Percentiles rank a stretch among this genome's conserved stretches.
These are phyloP conservation scores for Cyclotella kingstonii DNA, from an alignment of 108 stramenopile species.

Conservation along the genomic window DNA sequence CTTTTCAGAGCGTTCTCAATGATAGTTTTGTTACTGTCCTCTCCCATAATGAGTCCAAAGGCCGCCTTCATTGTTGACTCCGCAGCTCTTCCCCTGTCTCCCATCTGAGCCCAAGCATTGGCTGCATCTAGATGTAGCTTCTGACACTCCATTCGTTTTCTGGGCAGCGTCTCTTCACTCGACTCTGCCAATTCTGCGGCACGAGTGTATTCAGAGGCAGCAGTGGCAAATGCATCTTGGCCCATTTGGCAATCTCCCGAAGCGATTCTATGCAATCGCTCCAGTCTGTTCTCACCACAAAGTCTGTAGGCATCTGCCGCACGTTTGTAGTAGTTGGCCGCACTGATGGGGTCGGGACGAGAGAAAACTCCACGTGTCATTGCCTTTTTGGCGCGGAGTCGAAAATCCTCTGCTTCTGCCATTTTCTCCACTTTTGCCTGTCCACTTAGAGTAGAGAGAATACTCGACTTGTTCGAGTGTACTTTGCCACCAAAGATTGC, in stretches of 20 bases:
- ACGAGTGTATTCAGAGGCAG: conserved; percentile 71
- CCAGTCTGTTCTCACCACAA: conserved; percentile 68
- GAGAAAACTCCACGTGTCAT: conserved; percentile 70
- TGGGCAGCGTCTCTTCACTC: conserved; percentile 42
- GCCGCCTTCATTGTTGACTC: conserved; percentile 55
- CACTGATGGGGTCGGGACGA: conserved; percentile 71
- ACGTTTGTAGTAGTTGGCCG: conserved; percentile 79
- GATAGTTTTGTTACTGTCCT: conserved; percentile 33
- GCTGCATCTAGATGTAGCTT: conserved; percentile 65
- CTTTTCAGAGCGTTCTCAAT: conserved; percentile 53
- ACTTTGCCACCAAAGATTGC: conserved; percentile 17
- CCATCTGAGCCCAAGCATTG: conserved; percentile 62
- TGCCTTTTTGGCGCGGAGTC: conserved; percentile 76
- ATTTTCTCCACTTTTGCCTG: conserved; percentile 66
- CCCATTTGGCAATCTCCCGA: conserved; percentile 68
- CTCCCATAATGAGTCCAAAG: conserved; percentile 57
- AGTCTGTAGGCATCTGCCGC: conserved; percentile 81
- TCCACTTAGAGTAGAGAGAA: conserved; percentile 44
- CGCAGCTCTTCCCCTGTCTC: conserved; percentile 66
- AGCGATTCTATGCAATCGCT: conserved; percentile 67
- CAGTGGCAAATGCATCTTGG: conserved; percentile 69
- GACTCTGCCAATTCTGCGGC: conserved; percentile 65
- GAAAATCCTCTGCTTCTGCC: conserved; percentile 77
- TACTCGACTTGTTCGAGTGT: conserved; percentile 9
- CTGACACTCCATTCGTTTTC: conserved; percentile 57